Evolutionary conservation across 192 early-diverging fungal species (phyloP).

Genomic region (Chytriomyces hyalinus): DNA sequence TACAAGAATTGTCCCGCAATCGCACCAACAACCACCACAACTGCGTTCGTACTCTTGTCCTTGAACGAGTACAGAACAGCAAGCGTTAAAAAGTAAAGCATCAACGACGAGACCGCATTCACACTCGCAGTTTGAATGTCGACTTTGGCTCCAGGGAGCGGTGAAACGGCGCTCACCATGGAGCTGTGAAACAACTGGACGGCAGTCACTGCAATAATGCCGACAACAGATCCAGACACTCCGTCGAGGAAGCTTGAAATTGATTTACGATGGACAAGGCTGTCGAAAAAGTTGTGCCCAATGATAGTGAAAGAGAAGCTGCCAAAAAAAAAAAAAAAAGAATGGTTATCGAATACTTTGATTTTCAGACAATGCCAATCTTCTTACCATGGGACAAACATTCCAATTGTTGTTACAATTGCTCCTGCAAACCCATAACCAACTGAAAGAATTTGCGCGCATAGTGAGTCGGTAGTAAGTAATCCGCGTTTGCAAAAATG

Average conservation of each 20-base stretch:
- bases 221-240: conserved; percentile 44
- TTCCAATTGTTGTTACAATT: conserved; percentile 42
- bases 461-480: too few species aligned
- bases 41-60: conserved; percentile 21
- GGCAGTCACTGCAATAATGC: conserved; percentile 45
- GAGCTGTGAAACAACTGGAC: conserved; percentile 33
- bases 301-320: conserved; percentile 50
- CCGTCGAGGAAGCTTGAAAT: conserved; percentile 42
- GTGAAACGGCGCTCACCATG: not conserved
- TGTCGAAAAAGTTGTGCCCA: conserved; percentile 44
- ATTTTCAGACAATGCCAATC: not conserved
- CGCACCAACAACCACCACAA: conserved; percentile 37
- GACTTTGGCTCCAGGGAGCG: not conserved
- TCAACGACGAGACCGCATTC: conserved; percentile 1
- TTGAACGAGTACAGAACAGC: conserved; percentile 43
- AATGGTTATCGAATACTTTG: not conserved
- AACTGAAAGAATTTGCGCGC: conserved; percentile 5
- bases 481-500: not conserved
- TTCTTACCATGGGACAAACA: conserved; percentile 40
- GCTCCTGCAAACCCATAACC: conserved; percentile 42
- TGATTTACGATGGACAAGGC: conserved; percentile 30
- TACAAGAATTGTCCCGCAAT: conserved; percentile 48
- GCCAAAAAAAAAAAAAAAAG: not conserved
- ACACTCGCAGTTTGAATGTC: conserved; percentile 32
- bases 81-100: conserved; percentile 42